phyloP scores from a whole-genome alignment of 1,139 yeast genomes.

The Magnusiomyces tetraspermus region DNA sequence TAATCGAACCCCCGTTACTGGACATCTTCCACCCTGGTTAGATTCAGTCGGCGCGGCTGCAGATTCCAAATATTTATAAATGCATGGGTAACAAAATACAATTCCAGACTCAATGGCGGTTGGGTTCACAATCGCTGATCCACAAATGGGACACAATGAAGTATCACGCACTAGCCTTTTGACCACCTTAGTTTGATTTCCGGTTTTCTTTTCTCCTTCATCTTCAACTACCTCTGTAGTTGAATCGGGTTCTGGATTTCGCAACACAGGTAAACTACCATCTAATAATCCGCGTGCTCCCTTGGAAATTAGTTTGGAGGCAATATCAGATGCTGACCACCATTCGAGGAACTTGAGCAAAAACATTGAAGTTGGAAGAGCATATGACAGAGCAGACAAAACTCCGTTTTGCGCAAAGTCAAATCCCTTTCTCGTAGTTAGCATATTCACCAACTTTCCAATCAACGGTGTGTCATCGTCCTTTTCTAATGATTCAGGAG shows the following conservation, averaged over 20 bases:
- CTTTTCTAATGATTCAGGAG: neutral
- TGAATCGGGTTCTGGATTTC: neutral
- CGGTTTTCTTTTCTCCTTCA: slow-evolving; percentile 8
- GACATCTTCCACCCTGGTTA: slow-evolving; percentile 67
- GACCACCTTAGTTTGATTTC: slow-evolving; percentile 19
- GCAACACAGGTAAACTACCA: slow-evolving; percentile 42
- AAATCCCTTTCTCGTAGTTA: slow-evolving; percentile 19
- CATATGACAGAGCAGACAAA: slow-evolving; percentile 27
- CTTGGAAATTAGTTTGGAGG: slow-evolving; percentile 49
- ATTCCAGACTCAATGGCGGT: slow-evolving; percentile 87
- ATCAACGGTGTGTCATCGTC: slow-evolving; percentile 11
- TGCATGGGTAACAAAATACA: slow-evolving; percentile 85
- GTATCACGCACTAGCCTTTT: slow-evolving; percentile 24
- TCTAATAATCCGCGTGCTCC: slow-evolving; percentile 34
- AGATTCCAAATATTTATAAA: slow-evolving; percentile 50
- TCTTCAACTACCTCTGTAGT: slow-evolving; percentile 4
- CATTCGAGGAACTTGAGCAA: slow-evolving; percentile 81
- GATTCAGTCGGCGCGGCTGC: slow-evolving; percentile 24
- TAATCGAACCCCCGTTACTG: slow-evolving; percentile 65
- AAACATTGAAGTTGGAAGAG: slow-evolving; percentile 80
- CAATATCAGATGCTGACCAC: slow-evolving; percentile 83
- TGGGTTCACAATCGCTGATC: slow-evolving; percentile 57
- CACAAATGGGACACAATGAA: slow-evolving; percentile 63
- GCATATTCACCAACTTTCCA: slow-evolving; percentile 16
- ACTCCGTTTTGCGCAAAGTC: slow-evolving; percentile 33